Base-by-base conservation (phyloP, 2,329 filamentous ascomycete species). In the Neonectria ditissima region DNA sequence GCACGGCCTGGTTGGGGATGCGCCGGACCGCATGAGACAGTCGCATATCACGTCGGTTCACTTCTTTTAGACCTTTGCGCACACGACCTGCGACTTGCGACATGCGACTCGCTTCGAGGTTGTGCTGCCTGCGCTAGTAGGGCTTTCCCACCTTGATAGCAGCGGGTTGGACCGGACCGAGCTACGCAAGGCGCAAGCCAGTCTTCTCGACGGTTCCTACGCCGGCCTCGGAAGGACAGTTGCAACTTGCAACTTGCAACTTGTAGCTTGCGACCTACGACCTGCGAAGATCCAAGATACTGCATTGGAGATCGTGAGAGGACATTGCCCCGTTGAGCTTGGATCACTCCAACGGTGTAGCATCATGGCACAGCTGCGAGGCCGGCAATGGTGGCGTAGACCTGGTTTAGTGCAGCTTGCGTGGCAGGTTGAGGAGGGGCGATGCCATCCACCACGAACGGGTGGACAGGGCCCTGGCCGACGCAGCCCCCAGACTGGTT, bases 401-500 rank as follows among this genome's bases (percentile, higher is more conserved):
- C 58, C 55, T 70, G 68, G 58, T 64, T 69, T 70, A 70, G 74
- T 71, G 69, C 58, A 69, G 70, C 69, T 73, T 75, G 72, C 65
- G 73, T 76, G 74, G 74, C 72, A 70, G 66, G 45, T 56, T 51
- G 41, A 54, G 55, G 68, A 66, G 75, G 73, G 73, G 71, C 64
- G 67, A 72, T 72, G 68, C 65, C 58, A 69, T 69, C 63, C 63
- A 62, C 62, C 53, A 62, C 48, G 52, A 60, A 60, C 56, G 45
- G 43, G 56, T 60, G 57, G 56, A 55, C 59, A 37, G 28, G 52
- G n/a, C 44, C 18, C 44, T 41, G 39, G 44, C 32, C 45, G 44
- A 47, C 43, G 48, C 55, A 39, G 59, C 32, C 48, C 48, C 24
- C 45, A 47, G 34, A 55, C 20, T 22, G 47, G 34, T 51, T 43